Percentiles rank a stretch among this genome's conserved stretches.
Evolutionary conservation across 306 rosid genomes (phyloP).

Genomic region (Morella rubra): DNA sequence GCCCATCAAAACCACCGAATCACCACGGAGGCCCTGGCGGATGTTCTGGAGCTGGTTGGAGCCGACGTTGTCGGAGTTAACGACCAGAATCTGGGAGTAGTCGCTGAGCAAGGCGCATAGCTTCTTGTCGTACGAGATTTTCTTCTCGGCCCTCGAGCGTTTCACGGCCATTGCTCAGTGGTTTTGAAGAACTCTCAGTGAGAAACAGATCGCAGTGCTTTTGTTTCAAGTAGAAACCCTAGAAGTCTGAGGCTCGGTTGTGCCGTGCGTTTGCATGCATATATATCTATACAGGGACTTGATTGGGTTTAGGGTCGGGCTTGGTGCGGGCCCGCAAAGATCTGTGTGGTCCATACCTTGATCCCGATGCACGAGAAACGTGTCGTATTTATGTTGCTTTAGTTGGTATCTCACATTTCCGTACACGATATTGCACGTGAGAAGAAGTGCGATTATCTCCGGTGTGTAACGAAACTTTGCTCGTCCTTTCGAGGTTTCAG

Average conservation of each 20-base stretch:
- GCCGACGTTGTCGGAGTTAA: constrained; percentile 60
- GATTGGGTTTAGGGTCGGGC: constrained; percentile 1
- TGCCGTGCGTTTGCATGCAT: not conserved
- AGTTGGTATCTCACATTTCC: no score
- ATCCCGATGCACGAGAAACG: not conserved
- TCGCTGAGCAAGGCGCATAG: constrained; percentile 51
- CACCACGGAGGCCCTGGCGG: constrained; percentile 54
- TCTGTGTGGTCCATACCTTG: not conserved
- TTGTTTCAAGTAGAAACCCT: constrained; percentile 2
- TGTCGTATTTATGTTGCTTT: no score
- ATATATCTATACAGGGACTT: not conserved
- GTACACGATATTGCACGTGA: no score
- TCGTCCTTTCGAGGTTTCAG: no score
- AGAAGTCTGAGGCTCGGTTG: not conserved
- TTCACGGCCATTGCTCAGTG: constrained; percentile 35
- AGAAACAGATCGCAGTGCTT: not conserved
- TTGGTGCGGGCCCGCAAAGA: not conserved
- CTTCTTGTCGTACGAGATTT: constrained; percentile 49
- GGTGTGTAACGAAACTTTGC: no score
- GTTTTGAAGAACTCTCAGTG: not conserved
- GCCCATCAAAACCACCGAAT: constrained; percentile 55
- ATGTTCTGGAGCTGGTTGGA: constrained; percentile 59
- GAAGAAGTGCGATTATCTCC: no score
- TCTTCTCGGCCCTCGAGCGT: constrained; percentile 48
- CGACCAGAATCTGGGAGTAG: constrained; percentile 50